A percentile compares a stretch with the other conserved stretches of the same genome.
phyloP scores from a whole-genome alignment of 331 rosid species.

The Erythrophleum ivorense region DNA sequence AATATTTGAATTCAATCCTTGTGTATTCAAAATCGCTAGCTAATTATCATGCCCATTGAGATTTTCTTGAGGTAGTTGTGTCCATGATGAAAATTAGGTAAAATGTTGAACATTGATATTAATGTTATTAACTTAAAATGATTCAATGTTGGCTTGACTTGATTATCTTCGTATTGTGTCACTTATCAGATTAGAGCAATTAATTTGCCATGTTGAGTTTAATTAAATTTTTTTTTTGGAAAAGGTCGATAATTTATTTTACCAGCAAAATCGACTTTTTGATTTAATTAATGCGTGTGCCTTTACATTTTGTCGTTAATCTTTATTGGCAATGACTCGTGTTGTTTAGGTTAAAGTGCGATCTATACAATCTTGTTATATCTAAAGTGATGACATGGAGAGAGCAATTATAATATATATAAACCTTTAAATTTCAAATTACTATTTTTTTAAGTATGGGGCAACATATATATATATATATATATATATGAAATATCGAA shows the following conservation, averaged over 20 bases:
- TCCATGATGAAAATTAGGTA: slow-evolving; percentile 10
- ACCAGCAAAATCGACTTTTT: neutral
- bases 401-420: too few relatives aligned
- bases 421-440: too few relatives aligned
- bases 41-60: neutral
- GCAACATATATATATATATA: too few relatives aligned
- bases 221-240: neutral
- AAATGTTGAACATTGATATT: neutral
- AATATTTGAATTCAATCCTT: neutral
- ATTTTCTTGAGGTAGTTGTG: neutral
- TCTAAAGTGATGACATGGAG: too few relatives aligned
- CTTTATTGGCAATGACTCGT: neutral
- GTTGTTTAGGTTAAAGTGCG: too few relatives aligned
- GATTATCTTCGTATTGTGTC: neutral
- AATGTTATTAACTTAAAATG: slow-evolving; percentile 3
- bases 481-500: too few relatives aligned
- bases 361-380: neutral
- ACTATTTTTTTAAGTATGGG: too few relatives aligned
- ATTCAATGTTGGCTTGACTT: neutral
- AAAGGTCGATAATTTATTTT: neutral
- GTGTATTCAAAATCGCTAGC: neutral
- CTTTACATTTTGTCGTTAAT: neutral
- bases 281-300: neutral
- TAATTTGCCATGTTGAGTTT: neutral
- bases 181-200: neutral